phyloP scores from a whole-genome alignment of 2,329 filamentous ascomycete species.

The Penicillium sp. region DNA sequence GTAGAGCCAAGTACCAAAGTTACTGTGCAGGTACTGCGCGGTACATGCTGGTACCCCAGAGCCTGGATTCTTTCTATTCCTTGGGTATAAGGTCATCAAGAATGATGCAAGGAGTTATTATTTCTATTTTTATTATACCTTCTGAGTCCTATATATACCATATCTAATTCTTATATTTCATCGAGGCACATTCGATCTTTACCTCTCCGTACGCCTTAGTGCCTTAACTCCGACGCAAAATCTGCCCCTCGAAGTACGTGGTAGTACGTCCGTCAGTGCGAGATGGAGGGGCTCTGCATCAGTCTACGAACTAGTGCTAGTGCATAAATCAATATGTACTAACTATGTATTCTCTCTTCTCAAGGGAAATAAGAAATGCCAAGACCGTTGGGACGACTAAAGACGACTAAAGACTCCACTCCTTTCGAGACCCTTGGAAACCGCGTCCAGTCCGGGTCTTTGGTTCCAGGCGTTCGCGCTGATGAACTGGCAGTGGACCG shows the following conservation, averaged over 20 bases:
- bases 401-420: not conserved
- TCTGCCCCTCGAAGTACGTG: not conserved
- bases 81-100: not conserved
- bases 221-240: slow-evolving; percentile 1
- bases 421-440: not conserved
- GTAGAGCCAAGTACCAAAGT: slow-evolving; percentile 23
- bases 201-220: not conserved
- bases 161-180: not conserved
- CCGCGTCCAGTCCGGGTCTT: not conserved
- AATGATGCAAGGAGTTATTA: slow-evolving; percentile 7
- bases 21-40: slow-evolving; percentile 16
- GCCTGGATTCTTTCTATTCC: not conserved
- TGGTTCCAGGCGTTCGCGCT: slow-evolving; percentile 7
- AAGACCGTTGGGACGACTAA: not conserved
- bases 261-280: slow-evolving; percentile 14
- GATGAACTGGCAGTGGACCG: not conserved
- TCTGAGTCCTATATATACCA: not conserved
- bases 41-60: slow-evolving; percentile 8
- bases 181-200: not conserved
- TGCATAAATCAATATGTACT: no score
- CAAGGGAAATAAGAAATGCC: not conserved
- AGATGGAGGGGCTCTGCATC: slow-evolving; percentile 11
- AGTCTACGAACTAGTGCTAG: not conserved
- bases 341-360: no score
- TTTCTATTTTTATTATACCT: not conserved